Percentiles rank a stretch among this genome's conserved stretches.
These are phyloP conservation scores for Agastache rugosa DNA, from an alignment of 257 asterid species.

Conservation along the genomic window DNA sequence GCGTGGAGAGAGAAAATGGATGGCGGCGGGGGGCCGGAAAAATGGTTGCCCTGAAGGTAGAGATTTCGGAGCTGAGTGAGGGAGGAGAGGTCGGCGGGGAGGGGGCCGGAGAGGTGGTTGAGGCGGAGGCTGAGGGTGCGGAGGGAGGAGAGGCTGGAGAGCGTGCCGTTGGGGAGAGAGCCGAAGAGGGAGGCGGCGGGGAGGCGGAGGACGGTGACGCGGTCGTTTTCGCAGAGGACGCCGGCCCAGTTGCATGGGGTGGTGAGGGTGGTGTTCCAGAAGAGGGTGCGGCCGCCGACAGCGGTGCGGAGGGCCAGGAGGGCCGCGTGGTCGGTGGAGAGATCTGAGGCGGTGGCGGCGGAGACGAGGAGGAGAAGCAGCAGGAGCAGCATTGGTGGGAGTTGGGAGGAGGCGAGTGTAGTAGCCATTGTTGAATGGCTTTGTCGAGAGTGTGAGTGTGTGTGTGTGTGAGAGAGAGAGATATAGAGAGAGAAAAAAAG, in stretches of 20 bases:
- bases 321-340: slow-evolving; percentile 63
- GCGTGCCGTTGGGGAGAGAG: slow-evolving; percentile 49
- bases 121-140: slow-evolving; percentile 78
- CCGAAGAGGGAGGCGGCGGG: slow-evolving; percentile 79
- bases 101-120: slow-evolving; percentile 68
- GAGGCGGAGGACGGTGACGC: slow-evolving; percentile 71
- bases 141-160: slow-evolving; percentile 57
- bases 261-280: slow-evolving; percentile 60
- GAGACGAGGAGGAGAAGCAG: slow-evolving; percentile 41
- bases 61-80: slow-evolving; percentile 64
- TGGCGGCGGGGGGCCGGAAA: slow-evolving; percentile 54
- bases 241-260: slow-evolving; percentile 81
- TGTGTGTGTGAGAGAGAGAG: not conserved
- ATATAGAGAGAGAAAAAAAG: not conserved
- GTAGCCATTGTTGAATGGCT: slow-evolving; percentile 33
- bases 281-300: slow-evolving; percentile 67
- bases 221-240: slow-evolving; percentile 59
- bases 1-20: slow-evolving; percentile 45
- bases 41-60: slow-evolving; percentile 71
- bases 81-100: slow-evolving; percentile 60
- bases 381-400: slow-evolving; percentile 39
- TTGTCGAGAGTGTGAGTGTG: not conserved
- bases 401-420: not conserved
- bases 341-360: slow-evolving; percentile 50
- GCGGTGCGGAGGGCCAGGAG: slow-evolving; percentile 70